Base-by-base conservation (phyloP, 2,329 filamentous ascomycete genomes). In the Orbilia brochopaga region DNA sequence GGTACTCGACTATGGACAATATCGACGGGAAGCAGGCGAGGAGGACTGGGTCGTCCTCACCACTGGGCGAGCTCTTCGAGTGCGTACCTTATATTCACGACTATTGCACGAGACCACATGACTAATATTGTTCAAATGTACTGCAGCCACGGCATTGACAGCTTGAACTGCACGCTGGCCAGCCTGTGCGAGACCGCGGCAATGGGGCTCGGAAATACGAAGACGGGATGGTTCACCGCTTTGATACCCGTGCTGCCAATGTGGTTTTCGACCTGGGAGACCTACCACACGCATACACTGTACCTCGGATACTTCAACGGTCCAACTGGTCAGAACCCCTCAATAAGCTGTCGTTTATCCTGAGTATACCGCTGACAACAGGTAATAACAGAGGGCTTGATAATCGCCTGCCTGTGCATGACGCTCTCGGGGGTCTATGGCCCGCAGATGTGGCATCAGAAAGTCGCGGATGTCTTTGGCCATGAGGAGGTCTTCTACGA, bases 251-350 rank as follows among this genome's bases (percentile, higher is more conserved):
- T 92, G 76, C 82, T 99, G 50, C 91, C 94, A 70, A 99, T 99
- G 94, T 99, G 96, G 83, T 97, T 99, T 82, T 97, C 93, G 1
- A 99, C 94, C 1, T 99, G 94, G 94, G 94, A 99, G 81, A 99
- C 94, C 0, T 99, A 97, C 80, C 94, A 99, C 81, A 97, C 94
- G 3, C 94, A 99, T 80, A 97, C 94, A 0, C 83, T 99, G 4
- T 99, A 96, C 80, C 87, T 99, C 11, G 94, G 94, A 62, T 91
- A 93, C 79, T 90, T 99, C 85, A 99, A 99, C 79, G 94, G 94
- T 0, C 94, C 94, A 1, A 99, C 94, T 35, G 81, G 81, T 82
- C 76, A 48, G 44, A 5, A 48, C 11, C 44, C 44, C 17, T 7
- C n/a, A 17, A 8, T 40, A 48, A 13, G 19, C 48, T 24, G 3